A percentile compares a stretch with the other conserved stretches of the same genome.
These are phyloP conservation scores for Penstemon eatonii DNA, from an alignment of 257 asterid genomes.

Conservation along the genomic window DNA sequence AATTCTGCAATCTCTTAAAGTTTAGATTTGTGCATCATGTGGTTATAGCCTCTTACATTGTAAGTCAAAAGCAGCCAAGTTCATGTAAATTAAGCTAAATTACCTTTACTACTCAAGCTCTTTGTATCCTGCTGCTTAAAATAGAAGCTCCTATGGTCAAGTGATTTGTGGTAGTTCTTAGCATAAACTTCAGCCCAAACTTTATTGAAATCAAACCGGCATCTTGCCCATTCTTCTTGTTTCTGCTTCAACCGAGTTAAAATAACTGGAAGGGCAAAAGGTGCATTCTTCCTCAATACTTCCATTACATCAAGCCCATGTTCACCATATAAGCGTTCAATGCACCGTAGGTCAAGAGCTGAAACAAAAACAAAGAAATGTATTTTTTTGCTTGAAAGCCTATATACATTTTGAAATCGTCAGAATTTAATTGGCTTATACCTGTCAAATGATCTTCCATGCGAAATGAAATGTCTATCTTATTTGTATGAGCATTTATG, in stretches of 20 bases:
- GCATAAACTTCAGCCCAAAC: slow-evolving; percentile 95
- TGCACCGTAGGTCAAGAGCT: slow-evolving; percentile 90
- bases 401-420: too few relatives aligned
- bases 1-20: slow-evolving; percentile 13
- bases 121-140: slow-evolving; percentile 96
- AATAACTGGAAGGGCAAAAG: slow-evolving; percentile 83
- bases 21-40: slow-evolving; percentile 6
- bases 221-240: slow-evolving; percentile 93
- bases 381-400: slow-evolving; percentile 25
- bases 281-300: slow-evolving; percentile 76
- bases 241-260: slow-evolving; percentile 93
- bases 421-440: too few relatives aligned
- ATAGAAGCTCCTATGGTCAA: slow-evolving; percentile 94
- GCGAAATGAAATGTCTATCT: too few relatives aligned
- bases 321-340: slow-evolving; percentile 96
- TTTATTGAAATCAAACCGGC: slow-evolving; percentile 90
- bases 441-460: too few relatives aligned
- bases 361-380: slow-evolving; percentile 27
- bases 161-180: slow-evolving; percentile 92
- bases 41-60: slow-evolving; percentile 24
- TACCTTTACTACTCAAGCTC: slow-evolving; percentile 92
- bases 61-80: slow-evolving; percentile 27
- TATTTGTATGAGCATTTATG: slow-evolving; percentile 42
- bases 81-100: slow-evolving; percentile 31
- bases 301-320: slow-evolving; percentile 99